These are phyloP conservation scores for Fusarium continuum DNA, from an alignment of 2,329 filamentous ascomycete genomes.

Conservation along the genomic window DNA sequence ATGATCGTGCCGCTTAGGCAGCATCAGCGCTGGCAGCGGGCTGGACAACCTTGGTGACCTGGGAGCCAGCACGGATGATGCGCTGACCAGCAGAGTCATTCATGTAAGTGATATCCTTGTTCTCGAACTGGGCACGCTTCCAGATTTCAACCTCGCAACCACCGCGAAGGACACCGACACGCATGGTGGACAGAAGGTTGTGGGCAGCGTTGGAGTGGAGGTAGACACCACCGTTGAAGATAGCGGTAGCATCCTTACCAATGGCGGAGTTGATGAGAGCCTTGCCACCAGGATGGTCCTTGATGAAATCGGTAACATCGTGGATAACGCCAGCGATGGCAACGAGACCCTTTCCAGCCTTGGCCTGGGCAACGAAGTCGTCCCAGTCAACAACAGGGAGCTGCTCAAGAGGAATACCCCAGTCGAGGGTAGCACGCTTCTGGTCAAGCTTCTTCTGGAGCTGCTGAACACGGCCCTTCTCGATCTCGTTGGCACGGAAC, in stretches of 20 bases:
- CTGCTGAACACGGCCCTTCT: conserved; percentile 90
- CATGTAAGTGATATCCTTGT: conserved; percentile 81
- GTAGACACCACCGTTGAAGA: conserved; percentile 93
- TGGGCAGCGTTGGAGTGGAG: conserved; percentile 90
- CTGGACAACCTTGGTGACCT: conserved; percentile 83
- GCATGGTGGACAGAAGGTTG: conserved; percentile 88
- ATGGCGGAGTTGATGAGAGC: conserved; percentile 84
- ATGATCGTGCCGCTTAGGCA: conserved; percentile 60
- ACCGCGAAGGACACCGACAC: conserved; percentile 85
- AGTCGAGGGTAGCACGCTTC: conserved; percentile 83
- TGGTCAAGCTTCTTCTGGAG: conserved; percentile 92
- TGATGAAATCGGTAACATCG: conserved; percentile 85
- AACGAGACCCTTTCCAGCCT: conserved; percentile 78
- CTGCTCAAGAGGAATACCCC: conserved; percentile 86
- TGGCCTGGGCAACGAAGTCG: conserved; percentile 80
- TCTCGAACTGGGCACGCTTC: conserved; percentile 86
- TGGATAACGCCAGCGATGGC: conserved; percentile 87
- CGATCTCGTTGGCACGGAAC: conserved; percentile 91
- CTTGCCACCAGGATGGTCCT: conserved; percentile 90
- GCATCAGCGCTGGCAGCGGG: conserved; percentile 86
- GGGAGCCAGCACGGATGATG: conserved; percentile 85
- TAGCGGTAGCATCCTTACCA: conserved; percentile 87
- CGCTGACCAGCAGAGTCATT: conserved; percentile 83
- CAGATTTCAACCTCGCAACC: conserved; percentile 92
- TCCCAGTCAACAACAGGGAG: conserved; percentile 89